Evolutionary conservation across 768 basidiomycete species (phyloP).

Genomic region (Agaricus bisporus): DNA sequence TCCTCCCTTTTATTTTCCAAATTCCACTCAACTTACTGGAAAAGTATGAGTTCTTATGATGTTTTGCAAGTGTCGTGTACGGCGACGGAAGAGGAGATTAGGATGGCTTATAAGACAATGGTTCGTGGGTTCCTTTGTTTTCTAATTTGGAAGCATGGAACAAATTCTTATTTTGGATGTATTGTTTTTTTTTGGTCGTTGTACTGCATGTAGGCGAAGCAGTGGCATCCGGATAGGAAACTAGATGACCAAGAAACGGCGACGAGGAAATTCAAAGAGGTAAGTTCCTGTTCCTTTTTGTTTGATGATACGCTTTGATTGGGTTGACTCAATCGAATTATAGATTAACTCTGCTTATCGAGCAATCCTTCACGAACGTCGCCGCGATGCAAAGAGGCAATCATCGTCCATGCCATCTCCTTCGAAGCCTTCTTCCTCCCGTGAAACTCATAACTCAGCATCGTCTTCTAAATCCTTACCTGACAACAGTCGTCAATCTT

Average conservation of each 20-base stretch:
- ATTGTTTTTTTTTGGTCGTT: not conserved
- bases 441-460: not conserved
- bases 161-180: too few species aligned
- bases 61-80: conserved; percentile 3
- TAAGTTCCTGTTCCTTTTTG: not conserved
- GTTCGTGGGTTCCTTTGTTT: not conserved
- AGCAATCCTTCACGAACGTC: conserved; percentile 2
- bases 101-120: conserved; percentile 5
- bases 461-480: conserved; percentile 1
- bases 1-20: not conserved
- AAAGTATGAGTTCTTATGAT: conserved; percentile 5
- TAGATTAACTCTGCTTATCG: conserved; percentile 4
- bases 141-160: too few species aligned
- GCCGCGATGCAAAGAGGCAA: not conserved
- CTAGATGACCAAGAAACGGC: conserved; percentile 6
- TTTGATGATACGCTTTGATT: not conserved
- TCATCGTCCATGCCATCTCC: not conserved
- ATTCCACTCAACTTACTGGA: not conserved
- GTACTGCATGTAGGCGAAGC: not conserved
- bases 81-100: conserved; percentile 6
- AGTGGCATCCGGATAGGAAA: conserved; percentile 8
- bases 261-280: conserved; percentile 1
- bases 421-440: not conserved
- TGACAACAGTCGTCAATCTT: conserved; percentile 11
- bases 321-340: not conserved